Evolutionary conservation across 1,139 yeast species (phyloP).

Genomic region (Lodderomyces jiufengensis): DNA sequence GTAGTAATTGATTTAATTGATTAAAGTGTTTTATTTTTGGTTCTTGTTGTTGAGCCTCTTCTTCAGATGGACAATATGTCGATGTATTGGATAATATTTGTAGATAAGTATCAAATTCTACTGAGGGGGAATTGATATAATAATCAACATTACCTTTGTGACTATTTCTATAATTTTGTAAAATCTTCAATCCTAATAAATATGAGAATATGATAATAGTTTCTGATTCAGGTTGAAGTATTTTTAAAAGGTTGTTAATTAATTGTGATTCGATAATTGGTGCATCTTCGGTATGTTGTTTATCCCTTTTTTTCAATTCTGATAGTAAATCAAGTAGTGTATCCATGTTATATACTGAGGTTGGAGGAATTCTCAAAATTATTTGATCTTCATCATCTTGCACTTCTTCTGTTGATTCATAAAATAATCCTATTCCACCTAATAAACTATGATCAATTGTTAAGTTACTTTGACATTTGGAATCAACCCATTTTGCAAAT

Average conservation of each 20-base stretch:
- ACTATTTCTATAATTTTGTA: slow-evolving; percentile 9
- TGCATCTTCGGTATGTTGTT: slow-evolving; percentile 11
- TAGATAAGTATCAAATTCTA: slow-evolving; percentile 21
- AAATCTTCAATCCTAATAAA: slow-evolving; percentile 22
- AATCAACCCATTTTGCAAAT: background rate
- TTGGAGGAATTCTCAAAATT: slow-evolving; percentile 36
- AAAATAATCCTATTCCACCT: slow-evolving; percentile 38
- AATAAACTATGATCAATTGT: slow-evolving; percentile 22
- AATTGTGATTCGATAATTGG: slow-evolving; percentile 16
- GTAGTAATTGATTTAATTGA: slow-evolving; percentile 5
- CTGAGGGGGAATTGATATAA: slow-evolving; percentile 12
- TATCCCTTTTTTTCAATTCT: slow-evolving; percentile 17
- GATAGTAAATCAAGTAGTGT: slow-evolving; percentile 27
- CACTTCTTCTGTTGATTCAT: slow-evolving; percentile 11
- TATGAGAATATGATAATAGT: slow-evolving; percentile 30
- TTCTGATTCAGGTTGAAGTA: slow-evolving; percentile 24
- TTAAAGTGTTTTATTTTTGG: background rate
- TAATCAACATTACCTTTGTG: slow-evolving; percentile 3
- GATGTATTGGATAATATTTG: slow-evolving; percentile 20
- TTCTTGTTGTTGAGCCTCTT: slow-evolving; percentile 6
- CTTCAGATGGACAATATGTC: too few relatives aligned
- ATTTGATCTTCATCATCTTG: slow-evolving; percentile 16
- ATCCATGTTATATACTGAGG: slow-evolving; percentile 25
- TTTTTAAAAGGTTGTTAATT: slow-evolving; percentile 22
- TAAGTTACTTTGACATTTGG: slow-evolving; percentile 11